Conservation (phyloP, 768 basidiomycete species). For the Pluteus cervinus region DNA sequence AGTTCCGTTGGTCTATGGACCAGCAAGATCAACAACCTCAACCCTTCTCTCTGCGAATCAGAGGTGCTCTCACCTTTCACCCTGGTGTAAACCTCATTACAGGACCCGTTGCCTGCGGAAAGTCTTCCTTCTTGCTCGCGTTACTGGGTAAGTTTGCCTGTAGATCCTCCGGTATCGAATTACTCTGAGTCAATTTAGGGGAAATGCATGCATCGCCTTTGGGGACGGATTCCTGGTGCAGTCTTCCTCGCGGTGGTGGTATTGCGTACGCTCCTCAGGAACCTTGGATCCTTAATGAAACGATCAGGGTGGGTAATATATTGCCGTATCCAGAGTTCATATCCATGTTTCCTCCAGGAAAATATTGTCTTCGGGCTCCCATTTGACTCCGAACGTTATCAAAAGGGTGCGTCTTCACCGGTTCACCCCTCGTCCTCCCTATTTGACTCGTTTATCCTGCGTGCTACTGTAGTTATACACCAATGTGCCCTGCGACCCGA, state of each 20-base stretch:
- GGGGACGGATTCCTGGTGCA: conserved; percentile 48
- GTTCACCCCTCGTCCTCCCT: no score
- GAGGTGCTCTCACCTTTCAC: conserved; percentile 37
- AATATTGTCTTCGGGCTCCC: conserved; percentile 42
- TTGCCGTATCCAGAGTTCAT: neutral
- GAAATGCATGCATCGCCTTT: no score
- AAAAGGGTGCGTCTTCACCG: no score
- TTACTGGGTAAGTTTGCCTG: conserved; percentile 27
- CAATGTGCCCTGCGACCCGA: conserved; percentile 39
- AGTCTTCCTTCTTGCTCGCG: conserved; percentile 44
- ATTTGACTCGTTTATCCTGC: no score
- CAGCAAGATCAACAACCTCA: no score
- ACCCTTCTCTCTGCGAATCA: conserved; percentile 25
- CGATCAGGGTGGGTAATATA: conserved; percentile 34
- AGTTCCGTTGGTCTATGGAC: no score
- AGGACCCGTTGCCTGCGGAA: conserved; percentile 36
- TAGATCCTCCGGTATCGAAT: no score
- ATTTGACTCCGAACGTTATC: conserved; percentile 36
- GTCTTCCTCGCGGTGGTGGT: conserved; percentile 47
- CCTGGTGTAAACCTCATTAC: conserved; percentile 35
- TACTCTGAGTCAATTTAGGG: no score
- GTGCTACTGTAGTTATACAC: no score
- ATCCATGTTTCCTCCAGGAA: conserved; percentile 13
- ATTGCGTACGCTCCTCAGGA: conserved; percentile 62
- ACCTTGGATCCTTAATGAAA: conserved; percentile 59